Evolutionary conservation across 2,329 filamentous ascomycete species (phyloP).

Genomic region (Ascomycota sp.): DNA sequence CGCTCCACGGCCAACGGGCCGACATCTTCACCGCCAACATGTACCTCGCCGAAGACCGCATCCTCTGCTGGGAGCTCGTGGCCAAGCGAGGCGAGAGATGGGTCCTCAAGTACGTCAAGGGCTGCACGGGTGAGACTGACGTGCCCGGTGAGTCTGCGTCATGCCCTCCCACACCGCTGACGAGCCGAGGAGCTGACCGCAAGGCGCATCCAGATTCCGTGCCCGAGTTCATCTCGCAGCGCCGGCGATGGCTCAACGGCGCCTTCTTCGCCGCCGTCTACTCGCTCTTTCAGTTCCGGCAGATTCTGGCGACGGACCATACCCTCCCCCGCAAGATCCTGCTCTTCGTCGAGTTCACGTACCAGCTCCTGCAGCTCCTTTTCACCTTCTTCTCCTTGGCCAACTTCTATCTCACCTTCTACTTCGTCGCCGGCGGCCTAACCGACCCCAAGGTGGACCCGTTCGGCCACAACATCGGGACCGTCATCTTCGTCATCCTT

Average conservation of each 20-base stretch:
- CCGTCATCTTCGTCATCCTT: constrained; percentile 68
- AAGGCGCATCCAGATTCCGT: constrained; percentile 80
- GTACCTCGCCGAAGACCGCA: constrained; percentile 80
- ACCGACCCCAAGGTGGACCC: constrained; percentile 65
- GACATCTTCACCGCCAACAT: constrained; percentile 97
- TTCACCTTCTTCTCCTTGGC: constrained; percentile 97
- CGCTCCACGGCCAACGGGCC: constrained; percentile 82
- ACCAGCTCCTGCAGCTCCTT: constrained; percentile 77
- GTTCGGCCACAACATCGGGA: constrained; percentile 72
- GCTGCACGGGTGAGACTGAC: constrained; percentile 91
- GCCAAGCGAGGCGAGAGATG: constrained; percentile 87
- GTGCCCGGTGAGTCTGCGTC: constrained; percentile 52
- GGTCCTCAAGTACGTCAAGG: constrained; percentile 96
- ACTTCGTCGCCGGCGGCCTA: constrained; percentile 86
- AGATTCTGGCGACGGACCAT: constrained; percentile 87
- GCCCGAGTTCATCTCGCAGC: constrained; percentile 92
- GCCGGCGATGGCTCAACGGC: constrained; percentile 91
- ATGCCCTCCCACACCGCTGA: too few species aligned
- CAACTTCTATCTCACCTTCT: constrained; percentile 98
- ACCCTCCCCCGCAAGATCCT: constrained; percentile 74
- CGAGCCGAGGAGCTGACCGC: too few species aligned
- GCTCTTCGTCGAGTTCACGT: constrained; percentile 85
- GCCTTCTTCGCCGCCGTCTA: constrained; percentile 98
- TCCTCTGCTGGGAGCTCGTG: constrained; percentile 85
- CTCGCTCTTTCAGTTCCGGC: constrained; percentile 82